These are phyloP conservation scores for Helenozyma rhizophorensis DNA, from an alignment of 805 yeast species.

Conservation along the genomic window DNA sequence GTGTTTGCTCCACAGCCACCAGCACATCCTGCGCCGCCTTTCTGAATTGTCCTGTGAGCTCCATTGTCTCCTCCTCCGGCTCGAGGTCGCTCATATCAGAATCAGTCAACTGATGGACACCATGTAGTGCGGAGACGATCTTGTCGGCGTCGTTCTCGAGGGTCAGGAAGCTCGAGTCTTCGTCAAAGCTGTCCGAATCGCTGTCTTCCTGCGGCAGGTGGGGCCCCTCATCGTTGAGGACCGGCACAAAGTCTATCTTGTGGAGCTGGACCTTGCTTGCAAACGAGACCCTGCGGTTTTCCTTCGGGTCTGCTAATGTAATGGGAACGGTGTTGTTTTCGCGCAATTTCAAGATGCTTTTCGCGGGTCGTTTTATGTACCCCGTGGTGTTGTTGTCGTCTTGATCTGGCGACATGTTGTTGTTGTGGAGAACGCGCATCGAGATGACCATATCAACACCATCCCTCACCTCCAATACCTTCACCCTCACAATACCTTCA, in stretches of 20 bases:
- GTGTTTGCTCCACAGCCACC: too few species aligned
- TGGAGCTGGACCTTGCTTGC: constrained; percentile 72
- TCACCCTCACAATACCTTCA: too few species aligned
- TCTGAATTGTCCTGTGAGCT: constrained; percentile 19
- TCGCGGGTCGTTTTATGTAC: constrained; percentile 6
- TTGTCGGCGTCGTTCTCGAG: constrained; percentile 18
- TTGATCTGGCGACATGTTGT: too few species aligned
- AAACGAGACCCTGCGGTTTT: constrained; percentile 61
- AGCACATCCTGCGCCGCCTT: not conserved
- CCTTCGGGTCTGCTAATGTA: not conserved
- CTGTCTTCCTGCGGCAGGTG: not conserved
- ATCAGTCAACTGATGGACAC: constrained; percentile 8
- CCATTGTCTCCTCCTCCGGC: constrained; percentile 23
- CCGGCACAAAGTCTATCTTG: constrained; percentile 41
- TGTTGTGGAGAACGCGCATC: too few species aligned
- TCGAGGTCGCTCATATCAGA: not conserved
- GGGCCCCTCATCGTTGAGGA: constrained; percentile 20
- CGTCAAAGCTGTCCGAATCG: constrained; percentile 4
- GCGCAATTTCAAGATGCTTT: constrained; percentile 11
- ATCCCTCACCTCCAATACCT: too few species aligned
- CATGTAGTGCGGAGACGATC: constrained; percentile 8
- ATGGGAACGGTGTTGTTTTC: constrained; percentile 12
- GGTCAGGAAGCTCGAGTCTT: constrained; percentile 12
- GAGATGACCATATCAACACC: too few species aligned
- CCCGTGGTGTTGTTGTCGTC: constrained; percentile 3